A percentile compares a stretch with the other conserved stretches of the same genome.
phyloP scores from a whole-genome alignment of 495 filamentous ascomycete genomes.

The Lepraria neglecta region DNA sequence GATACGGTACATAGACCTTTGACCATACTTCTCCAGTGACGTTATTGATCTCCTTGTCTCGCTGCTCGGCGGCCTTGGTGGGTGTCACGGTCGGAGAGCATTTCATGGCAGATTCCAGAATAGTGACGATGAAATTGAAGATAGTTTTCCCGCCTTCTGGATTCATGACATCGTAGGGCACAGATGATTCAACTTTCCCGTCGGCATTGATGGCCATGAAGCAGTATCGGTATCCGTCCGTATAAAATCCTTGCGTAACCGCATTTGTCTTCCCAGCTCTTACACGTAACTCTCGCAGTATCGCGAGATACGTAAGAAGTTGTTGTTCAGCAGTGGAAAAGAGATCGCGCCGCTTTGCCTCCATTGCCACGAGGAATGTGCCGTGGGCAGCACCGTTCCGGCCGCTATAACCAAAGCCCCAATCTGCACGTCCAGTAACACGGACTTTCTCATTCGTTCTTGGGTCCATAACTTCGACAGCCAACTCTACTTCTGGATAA shows the following conservation, averaged over 20 bases:
- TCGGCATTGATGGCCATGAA: slow-evolving; percentile 13
- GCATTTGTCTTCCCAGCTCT: slow-evolving; percentile 15
- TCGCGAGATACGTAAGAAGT: slow-evolving; percentile 16
- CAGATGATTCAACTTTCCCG: slow-evolving; percentile 14
- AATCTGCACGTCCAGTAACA: slow-evolving; percentile 16
- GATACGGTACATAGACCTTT: slow-evolving; percentile 14
- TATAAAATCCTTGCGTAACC: slow-evolving; percentile 15
- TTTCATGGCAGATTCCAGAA: slow-evolving; percentile 16
- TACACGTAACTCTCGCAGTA: slow-evolving; percentile 11
- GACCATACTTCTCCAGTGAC: slow-evolving; percentile 9
- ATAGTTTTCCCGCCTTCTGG: slow-evolving; percentile 9
- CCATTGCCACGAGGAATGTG: slow-evolving; percentile 16
- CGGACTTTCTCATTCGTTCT: slow-evolving; percentile 11
- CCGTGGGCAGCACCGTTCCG: slow-evolving; percentile 2
- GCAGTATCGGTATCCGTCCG: slow-evolving; percentile 12
- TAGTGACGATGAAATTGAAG: slow-evolving; percentile 19
- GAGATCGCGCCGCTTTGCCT: slow-evolving; percentile 10
- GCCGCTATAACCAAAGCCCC: slow-evolving; percentile 16
- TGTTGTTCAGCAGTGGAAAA: slow-evolving; percentile 14
- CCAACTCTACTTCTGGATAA: slow-evolving; percentile 6
- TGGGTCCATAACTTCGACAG: slow-evolving; percentile 12
- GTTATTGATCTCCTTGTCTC: slow-evolving; percentile 12
- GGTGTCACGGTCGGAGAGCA: slow-evolving; percentile 16
- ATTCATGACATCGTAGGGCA: slow-evolving; percentile 5
- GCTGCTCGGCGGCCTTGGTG: slow-evolving; percentile 12